Evolutionary conservation across 2,329 filamentous ascomycete genomes (phyloP), one percentile per base, ranked within the genome.

Genomic region (Metarhizium robertsii): DNA sequence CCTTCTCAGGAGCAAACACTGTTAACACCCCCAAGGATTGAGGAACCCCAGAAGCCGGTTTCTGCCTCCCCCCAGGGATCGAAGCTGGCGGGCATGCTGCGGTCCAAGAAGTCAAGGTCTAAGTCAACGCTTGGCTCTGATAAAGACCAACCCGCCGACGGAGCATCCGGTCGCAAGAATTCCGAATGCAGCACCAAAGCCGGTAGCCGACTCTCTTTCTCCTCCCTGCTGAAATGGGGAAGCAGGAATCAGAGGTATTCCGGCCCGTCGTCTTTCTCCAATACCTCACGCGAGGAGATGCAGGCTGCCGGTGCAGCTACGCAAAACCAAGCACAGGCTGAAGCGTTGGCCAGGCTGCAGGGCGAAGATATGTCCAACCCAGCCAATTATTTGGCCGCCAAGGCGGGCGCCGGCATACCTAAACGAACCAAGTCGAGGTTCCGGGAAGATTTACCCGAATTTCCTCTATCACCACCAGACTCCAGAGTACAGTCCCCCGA

Each of bases 261-360:
- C 67, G 59, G 77, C 66, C 79, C 87, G 3, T 87, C 89, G 0
- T 91, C 92, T n/a, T 94, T 95, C 67, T 91, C 90, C 4, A 96
- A 96, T 65, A 89, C 90, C 0, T 96, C 92, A 1, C 82, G 91
- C 60, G 92, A 96, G 65, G 95, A 92, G 16, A 92, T 96, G 77
- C 72, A 76, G 50, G 70, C 69, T 13, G 67, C 62, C 7, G 62
- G 64, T 11, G 62, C 62, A 34, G 61, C 61, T 20, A 3, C 43
- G 6, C 56, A 60, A 7, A 53, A n/a, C 25, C 60, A 62, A 38
- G 61, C 65, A 5, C 68, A 72, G 40, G 65, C 68, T 3, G 66
- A 68, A 53, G 69, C 67, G 18, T 64, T 69, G 45, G 69, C 69
- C 29, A 68, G 60, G 56, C 60, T 70, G 13, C 71, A 73, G 56